Base-by-base conservation (phyloP, 169 alveolate species). In the Cryptosporidium ryanae region DNA sequence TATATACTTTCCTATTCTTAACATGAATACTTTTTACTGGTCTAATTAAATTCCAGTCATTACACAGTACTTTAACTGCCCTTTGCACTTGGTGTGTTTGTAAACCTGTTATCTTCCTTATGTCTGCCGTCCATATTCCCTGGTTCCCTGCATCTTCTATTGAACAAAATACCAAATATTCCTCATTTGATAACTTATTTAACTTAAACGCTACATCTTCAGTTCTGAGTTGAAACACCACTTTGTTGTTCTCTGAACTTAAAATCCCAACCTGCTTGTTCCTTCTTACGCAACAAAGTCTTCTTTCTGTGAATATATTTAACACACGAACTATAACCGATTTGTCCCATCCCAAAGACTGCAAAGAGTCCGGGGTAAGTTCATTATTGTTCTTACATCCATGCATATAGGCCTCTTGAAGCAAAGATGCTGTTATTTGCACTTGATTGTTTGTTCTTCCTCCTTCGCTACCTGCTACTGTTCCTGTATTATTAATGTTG, bases 121-220 rank as follows among this genome's bases (percentile, higher is more conserved):
- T 90, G 84, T 95, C 98, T 6, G 97, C 97, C 23, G 98, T 95
- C 98, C 98, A 95, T 27, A 95, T 94, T 57, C 97, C 97, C 61
- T 93, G 92, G 55, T 92, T 94, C 6, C 97, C 98, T 27, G 98
- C 96, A 25, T 93, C 91, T 84, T 95, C 98, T 48, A 95, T 94
- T 64, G 96, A 93, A 65, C 97, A 95, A 90, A 90, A 95, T 5
- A 95, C 95, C 43, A 91, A 89, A 91, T 95, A 95, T 82, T 95
- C 98, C 46, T 90, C 91, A 55, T 92, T 94, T 50, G 95, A 93
- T 55, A 95, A 92, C 65, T 90, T 91, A 83, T 94, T 89, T 61
- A 95, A 89, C 65, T 92, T 93, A 31, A 91, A 94, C 18, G 94
- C 93, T 17, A 93, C 90, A 55, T 89, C 94, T 81, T 91, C 92